phyloP scores from a whole-genome alignment of 75 land plant species.

The Selaginella tamariscina region DNA sequence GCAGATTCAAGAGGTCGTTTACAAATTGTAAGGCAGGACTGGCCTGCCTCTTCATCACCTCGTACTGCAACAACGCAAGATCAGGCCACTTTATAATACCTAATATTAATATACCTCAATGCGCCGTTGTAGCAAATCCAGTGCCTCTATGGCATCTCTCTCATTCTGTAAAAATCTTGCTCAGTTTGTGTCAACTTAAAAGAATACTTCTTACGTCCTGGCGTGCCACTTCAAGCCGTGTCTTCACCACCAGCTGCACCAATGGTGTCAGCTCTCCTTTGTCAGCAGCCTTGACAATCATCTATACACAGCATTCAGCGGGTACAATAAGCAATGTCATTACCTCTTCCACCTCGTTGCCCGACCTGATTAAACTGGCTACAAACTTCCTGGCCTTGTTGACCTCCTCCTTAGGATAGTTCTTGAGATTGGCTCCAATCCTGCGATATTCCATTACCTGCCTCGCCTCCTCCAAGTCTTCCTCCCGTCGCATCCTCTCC shows the following conservation, averaged over 20 bases:
- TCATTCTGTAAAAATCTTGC: conserved; percentile 45
- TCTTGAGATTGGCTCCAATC: conserved; percentile 58
- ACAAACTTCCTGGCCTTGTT: conserved; percentile 51
- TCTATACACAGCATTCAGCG: conserved; percentile 30
- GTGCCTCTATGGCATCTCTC: conserved; percentile 80
- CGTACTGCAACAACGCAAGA: conserved; percentile 40
- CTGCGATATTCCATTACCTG: conserved; percentile 58
- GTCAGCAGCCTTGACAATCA: conserved; percentile 88
- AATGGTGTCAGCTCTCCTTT: conserved; percentile 74
- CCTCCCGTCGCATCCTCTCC: conserved; percentile 34
- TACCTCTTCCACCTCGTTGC: conserved; percentile 88
- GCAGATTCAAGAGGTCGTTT: conserved; percentile 73
- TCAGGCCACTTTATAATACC: not conserved
- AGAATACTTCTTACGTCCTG: conserved; percentile 55
- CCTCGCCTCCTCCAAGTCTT: conserved; percentile 57
- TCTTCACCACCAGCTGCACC: conserved; percentile 79
- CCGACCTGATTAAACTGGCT: conserved; percentile 66
- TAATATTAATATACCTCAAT: conserved; percentile 50
- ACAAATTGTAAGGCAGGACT: conserved; percentile 70
- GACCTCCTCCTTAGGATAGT: conserved; percentile 66
- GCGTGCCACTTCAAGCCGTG: conserved; percentile 89
- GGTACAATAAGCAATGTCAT: not conserved
- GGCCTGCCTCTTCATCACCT: conserved; percentile 69
- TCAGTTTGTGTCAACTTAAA: not conserved
- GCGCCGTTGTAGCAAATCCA: conserved; percentile 81